A percentile compares a stretch with the other conserved stretches of the same genome.
phyloP scores from a whole-genome alignment of 2,329 filamentous ascomycete species.

The Verticillium tricorpus region DNA sequence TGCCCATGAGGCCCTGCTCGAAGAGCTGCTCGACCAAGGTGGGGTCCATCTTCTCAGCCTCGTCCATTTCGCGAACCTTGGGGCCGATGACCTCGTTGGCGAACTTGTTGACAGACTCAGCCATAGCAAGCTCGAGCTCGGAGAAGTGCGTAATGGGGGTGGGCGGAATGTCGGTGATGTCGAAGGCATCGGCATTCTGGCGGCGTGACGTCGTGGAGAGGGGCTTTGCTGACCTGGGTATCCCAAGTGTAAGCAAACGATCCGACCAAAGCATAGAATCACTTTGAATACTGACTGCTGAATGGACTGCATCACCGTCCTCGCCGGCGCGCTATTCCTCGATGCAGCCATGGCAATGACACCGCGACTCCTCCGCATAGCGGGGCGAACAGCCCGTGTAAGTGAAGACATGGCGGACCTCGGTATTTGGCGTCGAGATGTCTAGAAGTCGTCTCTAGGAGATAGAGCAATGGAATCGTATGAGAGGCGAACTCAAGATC shows the following conservation, averaged over 20 bases:
- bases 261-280: too few relatives aligned
- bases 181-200: conserved; percentile 40
- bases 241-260: too few relatives aligned
- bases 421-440: not conserved
- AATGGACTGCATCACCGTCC: conserved; percentile 10
- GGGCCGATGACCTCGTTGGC: conserved; percentile 84
- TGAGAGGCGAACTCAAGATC: not conserved
- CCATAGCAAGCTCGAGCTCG: conserved; percentile 83
- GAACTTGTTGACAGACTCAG: conserved; percentile 86
- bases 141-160: conserved; percentile 92
- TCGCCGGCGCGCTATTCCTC: conserved; percentile 16
- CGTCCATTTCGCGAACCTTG: conserved; percentile 95
- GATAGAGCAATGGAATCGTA: not conserved
- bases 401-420: conserved; percentile 43
- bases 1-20: conserved; percentile 94
- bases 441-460: not conserved
- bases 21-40: conserved; percentile 86
- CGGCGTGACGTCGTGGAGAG: conserved; percentile 58
- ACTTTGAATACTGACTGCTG: conserved; percentile 22
- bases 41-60: conserved; percentile 90
- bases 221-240: conserved; percentile 34
- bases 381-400: conserved; percentile 46
- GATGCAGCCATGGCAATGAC: conserved; percentile 18
- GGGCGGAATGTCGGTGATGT: conserved; percentile 75
- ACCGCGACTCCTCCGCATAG: conserved; percentile 39